These are phyloP conservation scores for Fusarium sp. DNA, from an alignment of 2,329 filamentous ascomycete genomes.

Conservation along the genomic window DNA sequence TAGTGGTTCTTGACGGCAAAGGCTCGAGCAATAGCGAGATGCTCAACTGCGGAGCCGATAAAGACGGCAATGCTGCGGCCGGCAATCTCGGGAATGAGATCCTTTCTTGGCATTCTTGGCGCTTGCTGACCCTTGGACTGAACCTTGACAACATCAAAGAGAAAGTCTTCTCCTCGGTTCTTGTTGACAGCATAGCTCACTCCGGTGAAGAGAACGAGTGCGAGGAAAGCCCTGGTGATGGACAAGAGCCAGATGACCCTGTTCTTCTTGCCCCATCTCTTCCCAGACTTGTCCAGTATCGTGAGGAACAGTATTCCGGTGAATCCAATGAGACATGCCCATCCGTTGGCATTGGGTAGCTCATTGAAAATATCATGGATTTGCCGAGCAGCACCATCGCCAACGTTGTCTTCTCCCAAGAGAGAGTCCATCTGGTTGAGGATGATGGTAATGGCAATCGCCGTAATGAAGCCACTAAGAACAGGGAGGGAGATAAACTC, in stretches of 20 bases:
- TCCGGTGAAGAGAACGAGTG: slow-evolving; percentile 71
- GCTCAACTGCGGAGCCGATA: slow-evolving; percentile 71
- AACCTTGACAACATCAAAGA: slow-evolving; percentile 71
- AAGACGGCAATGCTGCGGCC: slow-evolving; percentile 69
- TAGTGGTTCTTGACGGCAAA: slow-evolving; percentile 74
- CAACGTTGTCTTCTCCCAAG: slow-evolving; percentile 64
- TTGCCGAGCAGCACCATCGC: slow-evolving; percentile 65
- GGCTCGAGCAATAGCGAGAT: slow-evolving; percentile 73
- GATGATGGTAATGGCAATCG: slow-evolving; percentile 73
- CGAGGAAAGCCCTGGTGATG: slow-evolving; percentile 70
- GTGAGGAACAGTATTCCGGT: slow-evolving; percentile 67
- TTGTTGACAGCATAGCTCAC: slow-evolving; percentile 74
- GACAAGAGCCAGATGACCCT: slow-evolving; percentile 69
- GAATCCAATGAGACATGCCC: slow-evolving; percentile 70
- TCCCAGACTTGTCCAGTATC: slow-evolving; percentile 67
- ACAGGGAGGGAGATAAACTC: slow-evolving; percentile 76
- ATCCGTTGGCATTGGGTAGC: slow-evolving; percentile 67
- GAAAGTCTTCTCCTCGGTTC: slow-evolving; percentile 53
- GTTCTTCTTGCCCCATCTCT: slow-evolving; percentile 69
- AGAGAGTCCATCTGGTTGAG: slow-evolving; percentile 73
- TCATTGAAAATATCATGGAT: slow-evolving; percentile 70
- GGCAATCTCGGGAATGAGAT: slow-evolving; percentile 65
- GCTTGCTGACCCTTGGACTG: slow-evolving; percentile 65
- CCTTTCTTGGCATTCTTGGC: slow-evolving; percentile 60
- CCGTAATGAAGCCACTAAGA: slow-evolving; percentile 74